Evolutionary conservation across 225 moss, liverwort and hornwort species (phyloP).

Genomic region (Bryum argenteum): DNA sequence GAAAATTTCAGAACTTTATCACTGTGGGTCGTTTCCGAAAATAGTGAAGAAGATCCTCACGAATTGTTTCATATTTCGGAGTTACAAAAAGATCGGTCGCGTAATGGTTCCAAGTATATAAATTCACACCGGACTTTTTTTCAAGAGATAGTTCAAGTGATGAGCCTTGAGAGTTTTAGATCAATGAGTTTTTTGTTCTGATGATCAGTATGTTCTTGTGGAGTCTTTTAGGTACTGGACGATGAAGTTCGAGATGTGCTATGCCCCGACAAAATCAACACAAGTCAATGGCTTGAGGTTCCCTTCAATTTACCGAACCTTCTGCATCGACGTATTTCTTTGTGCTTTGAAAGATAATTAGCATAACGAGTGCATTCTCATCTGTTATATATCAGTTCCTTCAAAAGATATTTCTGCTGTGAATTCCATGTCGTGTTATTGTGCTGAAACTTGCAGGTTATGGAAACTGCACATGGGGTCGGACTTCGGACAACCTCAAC

Average conservation of each 20-base stretch:
- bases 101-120: neutral
- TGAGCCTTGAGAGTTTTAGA: neutral
- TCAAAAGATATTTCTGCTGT: slow-evolving; percentile 6
- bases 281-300: slow-evolving; percentile 89
- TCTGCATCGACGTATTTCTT: slow-evolving; percentile 16
- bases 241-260: slow-evolving; percentile 76
- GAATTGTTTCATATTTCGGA: neutral
- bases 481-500: slow-evolving; percentile 85
- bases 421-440: slow-evolving; percentile 15
- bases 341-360: neutral
- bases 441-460: slow-evolving; percentile 54
- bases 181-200: slow-evolving; percentile 9
- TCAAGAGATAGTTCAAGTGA: too few relatives aligned
- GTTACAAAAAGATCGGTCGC: neutral
- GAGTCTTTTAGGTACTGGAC: slow-evolving; percentile 65
- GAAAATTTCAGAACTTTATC: neutral
- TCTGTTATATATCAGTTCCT: slow-evolving; percentile 9
- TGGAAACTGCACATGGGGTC: slow-evolving; percentile 77
- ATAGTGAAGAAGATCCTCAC: neutral
- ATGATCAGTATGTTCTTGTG: slow-evolving; percentile 23
- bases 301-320: slow-evolving; percentile 23
- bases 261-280: slow-evolving; percentile 91
- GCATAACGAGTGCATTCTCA: neutral
- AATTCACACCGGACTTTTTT: neutral
- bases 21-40: neutral